phyloP scores from a whole-genome alignment of 2,329 filamentous ascomycete species.

The Helicocarpus griseus region DNA sequence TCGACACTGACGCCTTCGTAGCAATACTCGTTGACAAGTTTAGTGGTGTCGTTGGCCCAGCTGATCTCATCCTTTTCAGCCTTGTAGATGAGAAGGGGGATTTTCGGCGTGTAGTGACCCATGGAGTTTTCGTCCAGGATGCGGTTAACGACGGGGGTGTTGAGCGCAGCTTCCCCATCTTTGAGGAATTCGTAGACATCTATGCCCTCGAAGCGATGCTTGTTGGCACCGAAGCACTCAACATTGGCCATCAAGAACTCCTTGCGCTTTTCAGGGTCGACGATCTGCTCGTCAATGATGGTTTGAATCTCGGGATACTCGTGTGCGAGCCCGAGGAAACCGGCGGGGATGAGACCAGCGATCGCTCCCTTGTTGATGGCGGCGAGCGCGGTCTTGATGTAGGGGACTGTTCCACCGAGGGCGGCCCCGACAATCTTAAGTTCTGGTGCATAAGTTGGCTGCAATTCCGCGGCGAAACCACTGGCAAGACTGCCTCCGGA shows the following conservation, averaged over 20 bases:
- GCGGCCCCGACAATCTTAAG: constrained; percentile 40
- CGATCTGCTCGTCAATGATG: constrained; percentile 12
- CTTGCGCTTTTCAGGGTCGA: constrained; percentile 12
- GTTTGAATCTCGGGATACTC: constrained; percentile 17
- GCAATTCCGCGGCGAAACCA: constrained; percentile 43
- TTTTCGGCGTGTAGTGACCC: constrained; percentile 34
- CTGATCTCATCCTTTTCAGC: constrained; percentile 40
- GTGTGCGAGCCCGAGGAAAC: constrained; percentile 19
- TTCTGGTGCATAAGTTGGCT: constrained; percentile 43
- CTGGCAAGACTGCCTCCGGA: constrained; percentile 45
- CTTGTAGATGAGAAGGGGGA: constrained; percentile 45
- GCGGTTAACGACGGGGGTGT: constrained; percentile 3
- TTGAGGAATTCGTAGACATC: constrained; percentile 17
- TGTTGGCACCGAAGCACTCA: constrained; percentile 17
- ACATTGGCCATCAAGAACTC: constrained; percentile 15
- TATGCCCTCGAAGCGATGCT: constrained; percentile 13
- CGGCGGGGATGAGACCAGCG: constrained; percentile 28
- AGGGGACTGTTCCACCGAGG: constrained; percentile 40
- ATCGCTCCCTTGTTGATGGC: constrained; percentile 23
- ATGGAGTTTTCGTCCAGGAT: constrained; percentile 20
- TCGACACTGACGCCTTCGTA: constrained; percentile 31
- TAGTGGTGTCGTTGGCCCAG: constrained; percentile 36
- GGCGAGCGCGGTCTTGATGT: constrained; percentile 29
- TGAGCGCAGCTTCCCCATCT: constrained; percentile 13
- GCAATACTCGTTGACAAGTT: constrained; percentile 36